Conservation (phyloP, 1,284 basidiomycete species). For the Irpex sp. region DNA sequence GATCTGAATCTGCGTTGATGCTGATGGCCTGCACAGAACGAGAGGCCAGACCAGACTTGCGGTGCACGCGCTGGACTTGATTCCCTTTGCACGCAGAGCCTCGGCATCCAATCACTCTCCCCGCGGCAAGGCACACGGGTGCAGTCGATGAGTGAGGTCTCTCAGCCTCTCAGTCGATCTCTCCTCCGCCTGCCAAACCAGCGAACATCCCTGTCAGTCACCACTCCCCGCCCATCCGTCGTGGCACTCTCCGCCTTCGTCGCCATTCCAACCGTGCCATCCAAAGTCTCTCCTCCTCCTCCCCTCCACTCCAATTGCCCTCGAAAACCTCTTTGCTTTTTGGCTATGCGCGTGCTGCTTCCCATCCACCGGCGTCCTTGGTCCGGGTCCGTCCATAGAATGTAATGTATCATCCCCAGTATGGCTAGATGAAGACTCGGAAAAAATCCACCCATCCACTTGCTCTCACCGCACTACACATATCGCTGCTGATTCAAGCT, state of each 20-base stretch:
- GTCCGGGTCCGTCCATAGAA: neutral
- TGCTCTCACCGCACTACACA: neutral
- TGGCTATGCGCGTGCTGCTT: constrained; percentile 11
- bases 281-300: neutral
- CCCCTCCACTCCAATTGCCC: neutral
- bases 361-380: neutral
- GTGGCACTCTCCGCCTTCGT: neutral
- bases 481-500: neutral
- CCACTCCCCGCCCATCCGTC: neutral
- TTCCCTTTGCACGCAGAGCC: too few relatives aligned
- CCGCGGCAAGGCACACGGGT: neutral
- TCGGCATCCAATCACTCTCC: neutral
- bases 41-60: neutral
- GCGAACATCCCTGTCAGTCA: neutral
- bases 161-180: neutral
- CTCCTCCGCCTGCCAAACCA: neutral
- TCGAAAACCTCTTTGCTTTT: neutral
- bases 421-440: constrained; percentile 6
- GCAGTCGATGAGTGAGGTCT: too few relatives aligned
- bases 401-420: constrained; percentile 2
- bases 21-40: neutral
- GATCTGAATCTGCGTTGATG: neutral
- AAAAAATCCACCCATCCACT: neutral
- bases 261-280: constrained; percentile 1
- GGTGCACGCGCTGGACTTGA: neutral